phyloP scores from a whole-genome alignment of 495 filamentous ascomycete genomes.

The Annulohypoxylon maeteangense region DNA sequence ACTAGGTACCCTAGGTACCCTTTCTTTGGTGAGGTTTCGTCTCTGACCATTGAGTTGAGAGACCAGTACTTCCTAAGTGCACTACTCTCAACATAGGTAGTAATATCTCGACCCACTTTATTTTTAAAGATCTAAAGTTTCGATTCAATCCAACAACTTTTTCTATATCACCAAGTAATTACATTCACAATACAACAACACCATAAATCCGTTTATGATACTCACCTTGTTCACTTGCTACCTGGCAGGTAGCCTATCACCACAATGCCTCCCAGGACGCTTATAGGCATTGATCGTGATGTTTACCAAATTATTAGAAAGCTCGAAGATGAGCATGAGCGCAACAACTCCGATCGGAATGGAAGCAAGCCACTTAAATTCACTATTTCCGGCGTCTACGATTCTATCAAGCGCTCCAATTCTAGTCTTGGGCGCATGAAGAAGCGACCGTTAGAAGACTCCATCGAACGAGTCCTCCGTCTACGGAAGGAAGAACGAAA shows the following conservation, averaged over 20 bases:
- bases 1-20: no score
- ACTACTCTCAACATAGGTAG: not conserved
- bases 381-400: slow-evolving; percentile 73
- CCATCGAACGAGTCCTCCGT: slow-evolving; percentile 84
- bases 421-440: slow-evolving; percentile 83
- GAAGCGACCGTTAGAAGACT: slow-evolving; percentile 82
- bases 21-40: not conserved
- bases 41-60: not conserved
- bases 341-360: slow-evolving; percentile 46
- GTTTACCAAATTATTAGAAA: slow-evolving; percentile 81
- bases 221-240: not conserved
- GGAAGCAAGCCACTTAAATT: slow-evolving; percentile 51
- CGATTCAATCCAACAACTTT: not conserved
- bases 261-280: slow-evolving; percentile 38
- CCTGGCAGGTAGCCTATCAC: not conserved
- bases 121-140: slow-evolving; percentile 9
- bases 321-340: slow-evolving; percentile 70
- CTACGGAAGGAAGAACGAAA: slow-evolving; percentile 74
- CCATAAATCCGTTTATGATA: not conserved
- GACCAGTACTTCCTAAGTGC: slow-evolving; percentile 3
- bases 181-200: not conserved
- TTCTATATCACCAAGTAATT: not conserved
- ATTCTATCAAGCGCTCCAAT: slow-evolving; percentile 82
- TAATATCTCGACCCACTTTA: slow-evolving; percentile 19
- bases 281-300: slow-evolving; percentile 52